phyloP scores from a whole-genome alignment of 495 filamentous ascomycete species.

The Trichocladium antarcticum region DNA sequence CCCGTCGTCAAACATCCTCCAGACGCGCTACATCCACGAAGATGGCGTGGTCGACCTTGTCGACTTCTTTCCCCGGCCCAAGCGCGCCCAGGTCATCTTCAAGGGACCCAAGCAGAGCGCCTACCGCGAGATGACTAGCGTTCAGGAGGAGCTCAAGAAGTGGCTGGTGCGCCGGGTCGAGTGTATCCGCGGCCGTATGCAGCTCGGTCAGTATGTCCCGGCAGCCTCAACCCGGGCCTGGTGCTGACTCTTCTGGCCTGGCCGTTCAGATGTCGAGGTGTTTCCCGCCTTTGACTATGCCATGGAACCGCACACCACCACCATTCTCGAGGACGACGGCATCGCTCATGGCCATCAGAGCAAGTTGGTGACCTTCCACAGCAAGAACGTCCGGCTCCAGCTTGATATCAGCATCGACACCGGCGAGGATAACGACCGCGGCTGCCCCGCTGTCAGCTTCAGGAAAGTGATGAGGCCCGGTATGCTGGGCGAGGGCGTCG shows the following conservation, averaged over 20 bases:
- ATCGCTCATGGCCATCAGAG: conserved; percentile 31
- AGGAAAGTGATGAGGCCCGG: conserved; percentile 39
- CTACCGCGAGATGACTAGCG: conserved; percentile 40
- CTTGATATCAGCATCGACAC: conserved; percentile 53
- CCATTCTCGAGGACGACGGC: conserved; percentile 33
- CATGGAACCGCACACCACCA: conserved; percentile 43
- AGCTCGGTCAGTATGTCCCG: conserved; percentile 33
- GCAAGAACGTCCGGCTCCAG: conserved; percentile 45
- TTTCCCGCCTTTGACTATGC: conserved; percentile 65
- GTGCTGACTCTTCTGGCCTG: background rate
- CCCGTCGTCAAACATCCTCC: conserved; percentile 57
- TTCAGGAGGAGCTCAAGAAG: conserved; percentile 45
- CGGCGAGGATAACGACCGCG: conserved; percentile 34
- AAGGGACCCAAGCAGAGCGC: conserved; percentile 36
- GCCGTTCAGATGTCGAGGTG: conserved; percentile 44
- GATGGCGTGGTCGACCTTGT: conserved; percentile 57
- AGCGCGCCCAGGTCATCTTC: conserved; percentile 31
- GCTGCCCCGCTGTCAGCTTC: conserved; percentile 40
- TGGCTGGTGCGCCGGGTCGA: conserved; percentile 57
- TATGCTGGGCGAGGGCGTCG: conserved; percentile 49
- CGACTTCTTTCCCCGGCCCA: conserved; percentile 61
- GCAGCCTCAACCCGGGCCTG: background rate
- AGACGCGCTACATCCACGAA: conserved; percentile 60
- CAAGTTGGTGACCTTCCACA: conserved; percentile 52
- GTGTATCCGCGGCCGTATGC: conserved; percentile 51